phyloP scores from a whole-genome alignment of 257 asterid genomes.

The Solanum chaucha region DNA sequence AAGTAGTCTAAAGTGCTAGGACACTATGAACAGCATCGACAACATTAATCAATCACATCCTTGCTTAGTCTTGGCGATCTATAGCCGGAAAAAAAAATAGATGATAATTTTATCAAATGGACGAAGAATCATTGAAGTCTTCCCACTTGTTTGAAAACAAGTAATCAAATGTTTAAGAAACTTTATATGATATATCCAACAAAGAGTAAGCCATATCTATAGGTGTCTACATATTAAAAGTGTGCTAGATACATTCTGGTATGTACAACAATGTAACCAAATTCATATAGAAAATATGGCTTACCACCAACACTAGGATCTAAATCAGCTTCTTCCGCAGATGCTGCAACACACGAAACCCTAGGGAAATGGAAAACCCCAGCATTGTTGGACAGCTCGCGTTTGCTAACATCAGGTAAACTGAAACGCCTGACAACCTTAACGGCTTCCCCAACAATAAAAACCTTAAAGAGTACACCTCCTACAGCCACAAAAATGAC shows the following conservation, averaged over 20 bases:
- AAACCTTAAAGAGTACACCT: constrained; percentile 79
- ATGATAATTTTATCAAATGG: not conserved
- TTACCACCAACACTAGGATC: constrained; percentile 79
- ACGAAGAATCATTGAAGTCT: not conserved
- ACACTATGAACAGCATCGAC: not conserved
- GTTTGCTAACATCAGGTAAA: constrained; percentile 66
- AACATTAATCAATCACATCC: not conserved
- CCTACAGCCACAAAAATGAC: constrained; percentile 29
- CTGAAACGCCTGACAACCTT: constrained; percentile 83
- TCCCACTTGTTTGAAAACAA: not conserved
- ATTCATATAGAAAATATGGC: not conserved
- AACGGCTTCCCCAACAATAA: constrained; percentile 71
- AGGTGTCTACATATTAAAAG: not conserved
- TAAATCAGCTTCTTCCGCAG: constrained; percentile 65
- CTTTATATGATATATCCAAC: not conserved
- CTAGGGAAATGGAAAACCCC: constrained; percentile 81
- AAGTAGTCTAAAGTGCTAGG: not conserved
- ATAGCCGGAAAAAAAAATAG: not conserved
- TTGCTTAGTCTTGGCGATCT: not conserved
- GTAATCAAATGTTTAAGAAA: not conserved
- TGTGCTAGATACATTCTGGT: not conserved
- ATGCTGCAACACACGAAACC: constrained; percentile 79
- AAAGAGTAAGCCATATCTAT: not conserved
- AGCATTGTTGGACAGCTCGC: constrained; percentile 39
- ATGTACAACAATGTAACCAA: not conserved